Evolutionary conservation across 169 alveolate genomes (phyloP).

Genomic region (Pseudocohnilembus persalinus): DNA sequence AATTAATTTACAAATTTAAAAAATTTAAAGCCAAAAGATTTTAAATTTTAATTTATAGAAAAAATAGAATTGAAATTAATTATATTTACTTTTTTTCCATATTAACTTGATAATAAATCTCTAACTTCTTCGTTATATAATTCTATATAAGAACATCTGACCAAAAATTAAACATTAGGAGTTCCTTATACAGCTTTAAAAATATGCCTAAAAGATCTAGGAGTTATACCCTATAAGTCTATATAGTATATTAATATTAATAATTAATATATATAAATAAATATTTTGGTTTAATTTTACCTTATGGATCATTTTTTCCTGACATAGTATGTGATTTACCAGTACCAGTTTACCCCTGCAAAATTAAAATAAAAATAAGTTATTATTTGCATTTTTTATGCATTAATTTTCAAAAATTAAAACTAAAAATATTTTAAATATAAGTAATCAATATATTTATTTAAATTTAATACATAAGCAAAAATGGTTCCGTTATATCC

Average conservation of each 20-base stretch:
- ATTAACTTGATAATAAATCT: slow-evolving; percentile 72
- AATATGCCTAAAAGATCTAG: slow-evolving; percentile 71
- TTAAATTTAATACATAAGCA: slow-evolving; percentile 74
- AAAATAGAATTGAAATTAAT: no score
- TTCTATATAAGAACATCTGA: slow-evolving; percentile 84
- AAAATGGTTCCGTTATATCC: slow-evolving; percentile 91
- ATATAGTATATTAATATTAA: no score
- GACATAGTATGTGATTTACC: slow-evolving; percentile 72
- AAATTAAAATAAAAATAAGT: slow-evolving; percentile 24
- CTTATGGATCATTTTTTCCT: slow-evolving; percentile 64
- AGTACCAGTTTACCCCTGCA: slow-evolving; percentile 63
- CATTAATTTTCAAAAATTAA: no score
- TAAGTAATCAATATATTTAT: neutral
- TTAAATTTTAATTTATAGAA: no score
- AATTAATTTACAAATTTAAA: no score
- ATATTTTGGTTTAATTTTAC: no score
- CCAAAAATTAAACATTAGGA: slow-evolving; percentile 67
- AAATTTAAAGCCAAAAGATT: no score
- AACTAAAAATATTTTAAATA: no score
- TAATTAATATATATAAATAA: no score
- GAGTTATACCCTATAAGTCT: slow-evolving; percentile 67
- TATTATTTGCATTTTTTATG: no score
- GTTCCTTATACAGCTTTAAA: slow-evolving; percentile 67
- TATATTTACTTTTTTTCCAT: neutral
- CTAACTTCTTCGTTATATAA: slow-evolving; percentile 89